Base-by-base conservation (phyloP, 2,329 filamentous ascomycete species). In the Podosphaera aphanis region DNA sequence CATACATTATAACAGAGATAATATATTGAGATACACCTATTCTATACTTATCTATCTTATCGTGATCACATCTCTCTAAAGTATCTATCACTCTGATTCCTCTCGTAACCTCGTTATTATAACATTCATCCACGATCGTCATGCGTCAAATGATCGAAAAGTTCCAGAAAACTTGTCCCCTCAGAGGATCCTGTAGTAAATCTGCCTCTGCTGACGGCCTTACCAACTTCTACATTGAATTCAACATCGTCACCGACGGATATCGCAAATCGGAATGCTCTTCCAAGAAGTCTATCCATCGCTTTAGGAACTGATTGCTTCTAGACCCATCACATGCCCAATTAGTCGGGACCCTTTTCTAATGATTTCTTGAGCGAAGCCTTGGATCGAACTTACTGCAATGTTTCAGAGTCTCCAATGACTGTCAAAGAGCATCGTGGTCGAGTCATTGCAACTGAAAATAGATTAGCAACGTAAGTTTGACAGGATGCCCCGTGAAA, bases 401-500 rank as follows among this genome's bases (percentile, higher is more conserved):
- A 93, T 2, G 88, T 95, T 60, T 94, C 90, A 48, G 84, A 90
- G 61, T 98, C 90, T 39, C 88, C 90, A 56, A 94, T 79, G 16
- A 98, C 72, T 50, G 83, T 90, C 38, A 98, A 68, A 58, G 90
- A 88, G 54, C 90, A 74, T 64, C 82, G 88, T 5, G 90, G 84
- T 52, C 90, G 75, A 50, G 90, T 98, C 86, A 98, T 95, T 45
- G 90, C 42, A 45, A 42, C 42, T 43, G 16, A n/a, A 33, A 21
- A 43, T 35, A 19, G 18, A 3, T 42, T 40, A 43, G 13, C 45
- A 40, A 27, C 5, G 37, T 20, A 19, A 21, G 21, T 19, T 18
- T 19, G 13, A 4, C 20, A 11, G 46, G 16, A 37, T 15, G 27
- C 13, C 63, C 74, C 15, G 6, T 11, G 4, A n/a, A 7, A 33